phyloP scores from a whole-genome alignment of 140 eudicot species.

The Flaveria floridana region DNA sequence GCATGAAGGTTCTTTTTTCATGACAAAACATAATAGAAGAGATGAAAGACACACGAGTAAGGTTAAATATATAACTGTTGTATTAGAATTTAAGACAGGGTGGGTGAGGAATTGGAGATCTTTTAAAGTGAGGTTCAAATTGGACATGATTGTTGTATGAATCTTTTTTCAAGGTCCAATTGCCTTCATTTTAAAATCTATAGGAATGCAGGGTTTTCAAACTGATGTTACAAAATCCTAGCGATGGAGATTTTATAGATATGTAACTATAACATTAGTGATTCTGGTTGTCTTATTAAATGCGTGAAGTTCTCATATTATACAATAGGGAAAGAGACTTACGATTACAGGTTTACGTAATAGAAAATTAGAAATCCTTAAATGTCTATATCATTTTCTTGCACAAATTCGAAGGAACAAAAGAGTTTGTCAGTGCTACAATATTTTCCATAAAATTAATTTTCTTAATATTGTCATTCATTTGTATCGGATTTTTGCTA shows the following conservation, averaged over 20 bases:
- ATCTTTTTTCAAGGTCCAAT: constrained; percentile 8
- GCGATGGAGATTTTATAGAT: not conserved
- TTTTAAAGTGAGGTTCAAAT: constrained; percentile 8
- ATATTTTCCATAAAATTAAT: not conserved
- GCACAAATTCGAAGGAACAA: not conserved
- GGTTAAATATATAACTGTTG: constrained; percentile 7
- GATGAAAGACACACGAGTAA: constrained; percentile 29
- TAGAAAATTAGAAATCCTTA: not conserved
- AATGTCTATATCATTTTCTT: not conserved
- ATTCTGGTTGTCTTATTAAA: not conserved
- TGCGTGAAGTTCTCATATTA: constrained; percentile 9
- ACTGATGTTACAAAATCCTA: not conserved
- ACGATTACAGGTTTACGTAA: not conserved
- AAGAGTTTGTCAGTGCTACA: not conserved
- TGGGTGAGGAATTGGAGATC: constrained; percentile 13
- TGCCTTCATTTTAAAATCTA: not conserved
- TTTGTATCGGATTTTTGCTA: not conserved
- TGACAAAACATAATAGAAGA: constrained; percentile 16
- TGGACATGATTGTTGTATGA: constrained; percentile 28
- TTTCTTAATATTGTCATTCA: not conserved
- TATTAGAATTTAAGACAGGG: not conserved
- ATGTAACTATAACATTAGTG: not conserved
- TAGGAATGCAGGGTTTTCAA: not conserved
- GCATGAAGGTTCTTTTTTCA: constrained; percentile 21
- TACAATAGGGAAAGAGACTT: not conserved